phyloP scores from a whole-genome alignment of 2,329 filamentous ascomycete species.

The Corniculantispora saksenae region DNA sequence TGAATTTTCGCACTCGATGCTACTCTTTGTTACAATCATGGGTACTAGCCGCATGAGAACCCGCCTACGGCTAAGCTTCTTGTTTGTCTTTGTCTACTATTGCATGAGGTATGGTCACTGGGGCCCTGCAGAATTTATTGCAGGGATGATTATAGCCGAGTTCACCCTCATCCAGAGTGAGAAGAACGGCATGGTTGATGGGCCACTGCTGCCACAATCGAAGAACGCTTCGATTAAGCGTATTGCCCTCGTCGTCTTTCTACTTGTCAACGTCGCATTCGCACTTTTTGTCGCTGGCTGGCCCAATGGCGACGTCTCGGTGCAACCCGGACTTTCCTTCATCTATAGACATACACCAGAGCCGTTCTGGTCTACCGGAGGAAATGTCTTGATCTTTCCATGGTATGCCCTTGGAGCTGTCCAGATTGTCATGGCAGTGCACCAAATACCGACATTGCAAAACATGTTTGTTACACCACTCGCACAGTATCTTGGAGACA shows the following conservation, averaged over 20 bases:
- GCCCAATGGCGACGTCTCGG: slow-evolving; percentile 38
- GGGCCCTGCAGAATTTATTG: slow-evolving; percentile 48
- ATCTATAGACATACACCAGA: slow-evolving; percentile 35
- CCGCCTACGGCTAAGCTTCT: slow-evolving; percentile 35
- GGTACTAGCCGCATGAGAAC: slow-evolving; percentile 41
- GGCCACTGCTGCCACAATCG: slow-evolving; percentile 10
- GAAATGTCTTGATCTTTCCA: slow-evolving; percentile 36
- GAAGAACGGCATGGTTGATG: slow-evolving; percentile 19
- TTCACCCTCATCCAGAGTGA: slow-evolving; percentile 39
- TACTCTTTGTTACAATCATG: slow-evolving; percentile 47
- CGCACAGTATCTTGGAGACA: slow-evolving; percentile 51
- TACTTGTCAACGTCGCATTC: slow-evolving; percentile 29
- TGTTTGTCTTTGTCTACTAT: slow-evolving; percentile 37
- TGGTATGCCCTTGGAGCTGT: slow-evolving; percentile 50
- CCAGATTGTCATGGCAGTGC: slow-evolving; percentile 45
- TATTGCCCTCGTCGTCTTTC: slow-evolving; percentile 26
- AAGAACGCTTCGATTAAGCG: slow-evolving; percentile 17
- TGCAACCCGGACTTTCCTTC: slow-evolving; percentile 35
- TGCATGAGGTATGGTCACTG: slow-evolving; percentile 36
- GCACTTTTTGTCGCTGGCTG: slow-evolving; percentile 41
- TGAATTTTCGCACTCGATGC: slow-evolving; percentile 51
- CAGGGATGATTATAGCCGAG: slow-evolving; percentile 48
- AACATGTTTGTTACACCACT: slow-evolving; percentile 41
- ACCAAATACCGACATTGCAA: slow-evolving; percentile 41
- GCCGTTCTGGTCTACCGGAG: slow-evolving; percentile 34